phyloP scores from a whole-genome alignment of 176 grass and related monocot species.

The Oropetium thomaeum region DNA sequence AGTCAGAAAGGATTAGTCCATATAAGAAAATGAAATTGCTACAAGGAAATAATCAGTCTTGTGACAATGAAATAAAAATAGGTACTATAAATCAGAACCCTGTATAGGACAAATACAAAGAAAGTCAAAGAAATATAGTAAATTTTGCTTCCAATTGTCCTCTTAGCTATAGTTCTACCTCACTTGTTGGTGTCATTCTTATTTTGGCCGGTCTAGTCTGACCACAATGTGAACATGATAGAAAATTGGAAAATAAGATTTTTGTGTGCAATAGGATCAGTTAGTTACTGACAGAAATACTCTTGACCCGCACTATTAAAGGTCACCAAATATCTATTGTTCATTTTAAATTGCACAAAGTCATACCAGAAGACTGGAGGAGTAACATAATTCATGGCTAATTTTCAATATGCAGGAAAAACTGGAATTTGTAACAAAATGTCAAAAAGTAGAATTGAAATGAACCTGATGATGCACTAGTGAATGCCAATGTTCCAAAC shows the following conservation, averaged over 20 bases:
- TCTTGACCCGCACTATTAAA: not conserved
- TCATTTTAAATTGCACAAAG: not conserved
- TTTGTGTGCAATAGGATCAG: not conserved
- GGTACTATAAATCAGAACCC: not conserved
- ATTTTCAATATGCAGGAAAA: not conserved
- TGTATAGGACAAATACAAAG: not conserved
- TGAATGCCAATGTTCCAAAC: not conserved
- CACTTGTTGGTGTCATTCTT: not conserved
- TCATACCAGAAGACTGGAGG: not conserved
- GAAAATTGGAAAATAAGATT: not conserved
- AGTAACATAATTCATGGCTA: not conserved
- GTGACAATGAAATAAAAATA: not conserved
- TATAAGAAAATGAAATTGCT: constrained; percentile 6
- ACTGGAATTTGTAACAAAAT: not conserved
- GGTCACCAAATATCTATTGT: not conserved
- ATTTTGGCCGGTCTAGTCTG: not conserved
- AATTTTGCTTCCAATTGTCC: not conserved
- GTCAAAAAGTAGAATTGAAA: not conserved
- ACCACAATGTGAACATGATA: not conserved
- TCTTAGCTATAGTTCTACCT: constrained; percentile 7
- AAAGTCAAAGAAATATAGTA: not conserved
- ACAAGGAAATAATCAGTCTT: not conserved
- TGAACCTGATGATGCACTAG: not conserved
- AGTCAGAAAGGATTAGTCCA: constrained; percentile 1
- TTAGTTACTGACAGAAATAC: not conserved